Evolutionary conservation across 768 basidiomycete genomes (phyloP).

Genomic region (Podaxis sp.): DNA sequence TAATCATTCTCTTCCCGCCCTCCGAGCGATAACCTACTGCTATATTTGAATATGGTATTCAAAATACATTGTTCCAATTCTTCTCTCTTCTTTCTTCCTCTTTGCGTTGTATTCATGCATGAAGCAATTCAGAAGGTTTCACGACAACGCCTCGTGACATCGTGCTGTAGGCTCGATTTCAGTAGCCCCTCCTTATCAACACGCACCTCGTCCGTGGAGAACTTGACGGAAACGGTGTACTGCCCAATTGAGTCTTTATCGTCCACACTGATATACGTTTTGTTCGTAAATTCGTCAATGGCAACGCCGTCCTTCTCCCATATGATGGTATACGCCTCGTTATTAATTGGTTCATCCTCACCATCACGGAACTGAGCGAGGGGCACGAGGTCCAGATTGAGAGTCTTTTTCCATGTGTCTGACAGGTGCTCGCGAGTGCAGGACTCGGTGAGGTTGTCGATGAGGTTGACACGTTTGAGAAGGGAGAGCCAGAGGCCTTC

Average conservation of each 20-base stretch:
- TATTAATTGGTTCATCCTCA: slow-evolving; percentile 19
- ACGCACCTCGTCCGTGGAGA: slow-evolving; percentile 58
- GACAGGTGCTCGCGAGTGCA: slow-evolving; percentile 28
- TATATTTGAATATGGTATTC: neutral
- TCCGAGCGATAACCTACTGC: neutral
- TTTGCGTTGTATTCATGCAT: neutral
- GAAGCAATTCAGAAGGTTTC: neutral
- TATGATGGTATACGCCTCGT: slow-evolving; percentile 47
- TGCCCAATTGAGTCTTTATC: slow-evolving; percentile 36
- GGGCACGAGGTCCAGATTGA: slow-evolving; percentile 56
- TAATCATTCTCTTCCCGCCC: neutral
- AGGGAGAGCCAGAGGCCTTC: slow-evolving; percentile 76
- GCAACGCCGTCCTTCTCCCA: slow-evolving; percentile 53
- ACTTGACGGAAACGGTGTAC: slow-evolving; percentile 49
- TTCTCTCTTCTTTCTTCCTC: neutral
- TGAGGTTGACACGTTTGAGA: slow-evolving; percentile 55
- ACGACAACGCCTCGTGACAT: slow-evolving; percentile 21
- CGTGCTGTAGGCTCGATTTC: slow-evolving; percentile 18
- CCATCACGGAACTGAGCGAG: slow-evolving; percentile 53
- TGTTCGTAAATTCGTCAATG: slow-evolving; percentile 48
- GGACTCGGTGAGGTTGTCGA: slow-evolving; percentile 49
- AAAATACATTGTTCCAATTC: neutral
- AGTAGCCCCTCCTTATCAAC: slow-evolving; percentile 36
- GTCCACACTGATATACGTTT: slow-evolving; percentile 45
- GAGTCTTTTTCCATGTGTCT: slow-evolving; percentile 27